Evolutionary conservation across 495 filamentous ascomycete genomes (phyloP).

Genomic region (Penicillium simplicissimum): DNA sequence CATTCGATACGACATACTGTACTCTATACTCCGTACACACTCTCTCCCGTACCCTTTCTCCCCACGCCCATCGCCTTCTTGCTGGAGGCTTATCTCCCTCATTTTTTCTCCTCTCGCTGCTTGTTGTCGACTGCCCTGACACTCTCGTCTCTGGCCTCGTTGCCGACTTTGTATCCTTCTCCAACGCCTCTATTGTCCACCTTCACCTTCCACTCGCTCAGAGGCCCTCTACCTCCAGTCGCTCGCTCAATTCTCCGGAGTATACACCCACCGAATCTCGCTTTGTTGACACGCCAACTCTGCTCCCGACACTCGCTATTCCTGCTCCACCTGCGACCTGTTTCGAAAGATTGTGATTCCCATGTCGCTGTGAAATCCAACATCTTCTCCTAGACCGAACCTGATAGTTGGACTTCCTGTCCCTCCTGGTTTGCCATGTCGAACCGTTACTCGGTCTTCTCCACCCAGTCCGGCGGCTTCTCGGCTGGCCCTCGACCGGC

Average conservation of each 20-base stretch:
- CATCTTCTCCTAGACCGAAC: not conserved
- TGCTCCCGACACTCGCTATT: not conserved
- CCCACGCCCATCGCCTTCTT: conserved; percentile 16
- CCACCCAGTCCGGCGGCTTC: conserved; percentile 65
- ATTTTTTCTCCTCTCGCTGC: conserved; percentile 11
- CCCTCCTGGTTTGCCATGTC: conserved; percentile 54
- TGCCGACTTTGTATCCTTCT: not conserved
- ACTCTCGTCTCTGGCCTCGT: not conserved
- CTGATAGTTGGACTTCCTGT: not conserved
- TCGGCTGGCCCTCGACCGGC: conserved; percentile 53
- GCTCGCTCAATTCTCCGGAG: conserved; percentile 30
- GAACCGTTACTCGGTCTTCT: conserved; percentile 86
- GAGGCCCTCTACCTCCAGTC: conserved; percentile 20
- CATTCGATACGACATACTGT: not conserved
- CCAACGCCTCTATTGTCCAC: not conserved
- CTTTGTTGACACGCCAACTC: conserved; percentile 16
- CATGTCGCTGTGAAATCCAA: not conserved
- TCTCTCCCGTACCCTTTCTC: conserved; percentile 18
- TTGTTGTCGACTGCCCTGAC: not conserved
- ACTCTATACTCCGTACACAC: not conserved
- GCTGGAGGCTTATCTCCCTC: conserved; percentile 6
- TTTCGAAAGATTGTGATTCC: not conserved
- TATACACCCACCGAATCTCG: conserved; percentile 12
- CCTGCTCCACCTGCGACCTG: conserved; percentile 11
- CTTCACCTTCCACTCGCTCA: conserved; percentile 11